Percentiles rank a stretch among this genome's conserved stretches.
phyloP scores from a whole-genome alignment of 192 early-diverging fungal genomes.

The Coemansia sp. region DNA sequence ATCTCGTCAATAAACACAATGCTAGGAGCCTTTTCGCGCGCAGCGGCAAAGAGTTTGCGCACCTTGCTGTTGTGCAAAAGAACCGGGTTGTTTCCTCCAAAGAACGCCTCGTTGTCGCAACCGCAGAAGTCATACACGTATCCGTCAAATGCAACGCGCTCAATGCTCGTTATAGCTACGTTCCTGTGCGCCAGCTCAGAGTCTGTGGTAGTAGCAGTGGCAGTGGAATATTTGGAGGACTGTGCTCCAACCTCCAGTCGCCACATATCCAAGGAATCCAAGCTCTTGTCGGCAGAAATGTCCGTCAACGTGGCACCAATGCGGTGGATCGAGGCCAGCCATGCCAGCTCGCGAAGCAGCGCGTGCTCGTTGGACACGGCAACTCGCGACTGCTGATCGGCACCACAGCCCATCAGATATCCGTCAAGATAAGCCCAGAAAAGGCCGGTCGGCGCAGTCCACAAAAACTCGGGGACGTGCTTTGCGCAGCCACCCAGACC shows the following conservation, averaged over 20 bases:
- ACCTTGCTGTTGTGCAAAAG: conserved; percentile 54
- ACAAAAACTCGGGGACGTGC: conserved; percentile 31
- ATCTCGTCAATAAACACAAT: conserved; percentile 99
- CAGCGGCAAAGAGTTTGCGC: conserved; percentile 61
- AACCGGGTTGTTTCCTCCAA: conserved; percentile 49
- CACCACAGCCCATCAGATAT: conserved; percentile 3
- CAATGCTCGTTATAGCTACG: conserved; percentile 30
- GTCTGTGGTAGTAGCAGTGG: background rate
- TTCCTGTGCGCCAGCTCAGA: conserved; percentile 6
- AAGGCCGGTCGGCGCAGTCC: conserved; percentile 16
- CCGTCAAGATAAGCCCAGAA: conserved; percentile 27
- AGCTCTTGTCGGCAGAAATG: background rate
- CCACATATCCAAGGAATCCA: background rate
- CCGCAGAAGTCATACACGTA: conserved; percentile 52
- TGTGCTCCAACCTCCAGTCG: conserved; percentile 10
- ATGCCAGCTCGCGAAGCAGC: conserved; percentile 37
- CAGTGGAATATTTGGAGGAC: background rate
- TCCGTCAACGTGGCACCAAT: conserved; percentile 11
- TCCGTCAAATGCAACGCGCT: conserved; percentile 25
- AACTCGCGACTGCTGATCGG: background rate
- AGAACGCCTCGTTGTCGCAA: conserved; percentile 52
- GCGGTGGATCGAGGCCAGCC: conserved; percentile 45
- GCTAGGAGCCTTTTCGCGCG: conserved; percentile 71
- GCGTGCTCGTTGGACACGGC: conserved; percentile 12
- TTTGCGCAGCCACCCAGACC: background rate